Conservation (phyloP, 164 flowering plant species). For the Warburgia ugandensis region DNA sequence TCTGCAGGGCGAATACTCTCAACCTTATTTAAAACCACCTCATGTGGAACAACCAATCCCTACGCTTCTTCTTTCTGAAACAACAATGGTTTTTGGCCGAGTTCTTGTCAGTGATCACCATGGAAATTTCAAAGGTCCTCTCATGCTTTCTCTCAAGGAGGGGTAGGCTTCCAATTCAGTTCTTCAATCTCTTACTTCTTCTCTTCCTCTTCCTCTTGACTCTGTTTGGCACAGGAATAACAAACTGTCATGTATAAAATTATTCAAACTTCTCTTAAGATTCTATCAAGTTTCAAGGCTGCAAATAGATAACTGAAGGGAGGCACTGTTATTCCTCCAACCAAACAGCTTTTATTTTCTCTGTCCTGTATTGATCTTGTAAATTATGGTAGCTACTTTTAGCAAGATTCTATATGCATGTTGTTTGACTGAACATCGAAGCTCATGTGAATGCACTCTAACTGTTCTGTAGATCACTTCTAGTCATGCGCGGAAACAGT, state of each 20-base stretch:
- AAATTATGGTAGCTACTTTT: no score
- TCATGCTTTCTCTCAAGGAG: conserved; percentile 66
- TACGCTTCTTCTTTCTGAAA: conserved; percentile 70
- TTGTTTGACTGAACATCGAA: no score
- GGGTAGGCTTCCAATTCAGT: conserved; percentile 56
- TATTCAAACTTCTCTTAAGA: no score
- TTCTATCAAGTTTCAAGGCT: background rate
- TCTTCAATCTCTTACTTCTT: no score
- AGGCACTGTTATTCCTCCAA: no score
- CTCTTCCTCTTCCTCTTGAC: no score
- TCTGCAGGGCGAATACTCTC: conserved; percentile 82
- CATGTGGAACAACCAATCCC: conserved; percentile 88
- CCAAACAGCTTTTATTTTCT: no score
- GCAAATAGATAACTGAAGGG: no score
- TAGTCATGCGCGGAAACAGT: conserved; percentile 90
- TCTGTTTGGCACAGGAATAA: no score
- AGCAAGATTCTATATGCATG: no score
- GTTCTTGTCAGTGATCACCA: conserved; percentile 51
- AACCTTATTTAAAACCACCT: conserved; percentile 90
- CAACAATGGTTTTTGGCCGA: conserved; percentile 90
- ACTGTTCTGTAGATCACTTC: conserved; percentile 55
- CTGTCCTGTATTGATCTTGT: no score
- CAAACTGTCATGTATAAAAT: no score
- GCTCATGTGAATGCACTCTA: background rate
- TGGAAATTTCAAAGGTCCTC: conserved; percentile 80